Evolutionary conservation across 148 eudicot genomes (phyloP), one percentile per base, ranked within the genome.

Genomic region (Camellia granthamiana): DNA sequence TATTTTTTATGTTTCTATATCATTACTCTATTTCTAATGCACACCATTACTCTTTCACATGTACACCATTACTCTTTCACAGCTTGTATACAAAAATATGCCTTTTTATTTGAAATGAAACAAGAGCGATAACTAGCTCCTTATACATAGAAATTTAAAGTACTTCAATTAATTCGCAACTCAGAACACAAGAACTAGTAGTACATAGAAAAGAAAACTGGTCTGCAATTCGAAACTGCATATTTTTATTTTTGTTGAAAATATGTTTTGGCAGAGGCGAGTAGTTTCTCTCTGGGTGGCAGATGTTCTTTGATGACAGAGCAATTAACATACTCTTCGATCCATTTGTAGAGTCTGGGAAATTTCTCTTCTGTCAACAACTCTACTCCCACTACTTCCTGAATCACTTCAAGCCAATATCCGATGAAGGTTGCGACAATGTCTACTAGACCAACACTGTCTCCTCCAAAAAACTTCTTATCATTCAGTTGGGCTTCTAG

Each of bases 391-490:
- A 59, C 72, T 10, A 65, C 71, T 85, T 85, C 86, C 6, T 79
- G 79, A 2, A 85, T 8, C 44, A 80, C 78, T 69, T 82, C 77
- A 78, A 85, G 78, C 90, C 94, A 91, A 55, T 73, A 64, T 2
- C 86, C 89, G 7, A 83, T 10, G 67, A 85, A 72, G 76, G 41
- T 78, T 6, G 87, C 94, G 30, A 77, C 88, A 51, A 85, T 81
- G 81, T 90, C 92, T 18, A 88, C 80, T 13, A 85, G 44, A 56
- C 90, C 91, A 49, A 91, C 74, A 3, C 10, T 64, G 58, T 89
- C 90, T 62, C 91, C 90, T 42, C 88, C 91, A 8, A 88, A 85
- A 79, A 89, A 90, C 69, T 80, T 87, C 83, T 88, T 87, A 2
- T 19, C 87, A 41, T 88, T 74, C 0, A 91, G 82, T 47, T 87